Conservation (phyloP, 805 yeast genomes). For the Naumovozyma castellii region DNA sequence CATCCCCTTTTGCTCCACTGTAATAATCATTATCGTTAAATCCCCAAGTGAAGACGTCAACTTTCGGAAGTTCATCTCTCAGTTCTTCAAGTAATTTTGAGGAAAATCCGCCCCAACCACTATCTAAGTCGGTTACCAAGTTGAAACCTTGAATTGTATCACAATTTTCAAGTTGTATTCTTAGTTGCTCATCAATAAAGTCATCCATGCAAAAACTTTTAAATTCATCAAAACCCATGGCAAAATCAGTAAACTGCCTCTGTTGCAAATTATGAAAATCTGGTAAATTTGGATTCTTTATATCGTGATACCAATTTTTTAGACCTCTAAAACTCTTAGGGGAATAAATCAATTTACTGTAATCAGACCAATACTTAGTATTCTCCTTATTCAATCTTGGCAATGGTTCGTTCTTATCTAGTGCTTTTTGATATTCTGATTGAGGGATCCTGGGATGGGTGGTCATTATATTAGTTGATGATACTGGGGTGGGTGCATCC, state of each 20-base stretch:
- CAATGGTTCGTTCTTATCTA: constrained; percentile 40
- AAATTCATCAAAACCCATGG: constrained; percentile 57
- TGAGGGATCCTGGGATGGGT: constrained; percentile 34
- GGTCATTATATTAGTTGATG: constrained; percentile 12
- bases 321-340: constrained; percentile 51
- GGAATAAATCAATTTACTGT: constrained; percentile 53
- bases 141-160: constrained; percentile 69
- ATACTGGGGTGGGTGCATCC: neutral
- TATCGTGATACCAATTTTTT: constrained; percentile 45
- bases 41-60: constrained; percentile 40
- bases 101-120: constrained; percentile 79
- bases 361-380: constrained; percentile 73
- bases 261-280: constrained; percentile 19
- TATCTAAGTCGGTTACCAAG: constrained; percentile 58
- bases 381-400: constrained; percentile 33
- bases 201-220: constrained; percentile 34
- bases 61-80: constrained; percentile 59
- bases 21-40: constrained; percentile 25
- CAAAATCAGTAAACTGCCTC: constrained; percentile 36
- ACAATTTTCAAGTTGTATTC: constrained; percentile 61
- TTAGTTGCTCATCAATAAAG: constrained; percentile 47
- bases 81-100: constrained; percentile 41
- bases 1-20: constrained; percentile 8
- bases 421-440: constrained; percentile 52
- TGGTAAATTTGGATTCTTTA: constrained; percentile 20